These are phyloP conservation scores for Lathyrus aphaca DNA, from an alignment of 306 rosid species.

Conservation along the genomic window DNA sequence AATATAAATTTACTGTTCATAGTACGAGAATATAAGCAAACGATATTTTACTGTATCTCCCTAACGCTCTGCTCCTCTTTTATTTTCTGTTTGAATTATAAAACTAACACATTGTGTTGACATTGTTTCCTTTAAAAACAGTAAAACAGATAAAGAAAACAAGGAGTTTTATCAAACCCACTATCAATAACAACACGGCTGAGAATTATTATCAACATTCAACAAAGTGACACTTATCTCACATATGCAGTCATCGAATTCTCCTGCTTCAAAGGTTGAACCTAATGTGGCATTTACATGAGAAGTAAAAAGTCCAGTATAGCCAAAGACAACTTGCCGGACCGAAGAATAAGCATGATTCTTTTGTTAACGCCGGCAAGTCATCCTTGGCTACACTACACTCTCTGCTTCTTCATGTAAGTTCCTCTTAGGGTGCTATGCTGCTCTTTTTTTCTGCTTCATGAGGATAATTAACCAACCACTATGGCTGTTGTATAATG, in stretches of 20 bases:
- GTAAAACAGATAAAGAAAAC: not conserved
- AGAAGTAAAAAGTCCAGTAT: constrained; percentile 50
- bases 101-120: not conserved
- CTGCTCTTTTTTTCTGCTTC: constrained; percentile 27
- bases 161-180: not conserved
- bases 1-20: no score
- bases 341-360: not conserved
- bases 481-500: not conserved
- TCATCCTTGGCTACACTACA: constrained; percentile 63
- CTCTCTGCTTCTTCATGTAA: constrained; percentile 55
- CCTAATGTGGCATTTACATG: constrained; percentile 51
- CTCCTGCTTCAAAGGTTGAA: constrained; percentile 14
- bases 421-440: constrained; percentile 41
- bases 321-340: constrained; percentile 70
- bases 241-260: not conserved
- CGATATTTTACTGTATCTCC: no score
- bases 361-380: constrained; percentile 51
- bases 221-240: constrained; percentile 33
- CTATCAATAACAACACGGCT: not conserved
- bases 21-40: no score
- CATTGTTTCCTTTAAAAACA: not conserved
- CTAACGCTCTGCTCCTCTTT: no score
- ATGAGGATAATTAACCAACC: constrained; percentile 29
- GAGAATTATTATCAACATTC: not conserved
- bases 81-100: not conserved